phyloP scores from a whole-genome alignment of 2,329 filamentous ascomycete species.

The Albifimbria verrucaria region DNA sequence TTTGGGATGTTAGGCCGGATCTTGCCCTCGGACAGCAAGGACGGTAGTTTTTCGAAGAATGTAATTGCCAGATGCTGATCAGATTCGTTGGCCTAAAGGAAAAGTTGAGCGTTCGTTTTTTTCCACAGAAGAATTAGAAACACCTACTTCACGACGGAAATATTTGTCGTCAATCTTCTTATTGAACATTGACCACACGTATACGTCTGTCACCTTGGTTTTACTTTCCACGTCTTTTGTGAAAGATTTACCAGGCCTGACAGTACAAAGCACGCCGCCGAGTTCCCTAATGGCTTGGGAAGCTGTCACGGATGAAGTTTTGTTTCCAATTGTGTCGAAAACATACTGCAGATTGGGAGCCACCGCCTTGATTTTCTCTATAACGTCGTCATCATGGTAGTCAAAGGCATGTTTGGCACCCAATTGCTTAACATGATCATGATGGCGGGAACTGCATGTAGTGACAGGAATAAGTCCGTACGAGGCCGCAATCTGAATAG shows the following conservation, averaged over 20 bases:
- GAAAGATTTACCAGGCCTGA: slow-evolving; percentile 35
- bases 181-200: slow-evolving; percentile 40
- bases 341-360: slow-evolving; percentile 30
- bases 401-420: slow-evolving; percentile 35
- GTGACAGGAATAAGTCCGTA: slow-evolving; percentile 30
- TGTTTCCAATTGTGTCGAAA: slow-evolving; percentile 41
- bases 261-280: slow-evolving; percentile 34
- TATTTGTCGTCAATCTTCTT: slow-evolving; percentile 33
- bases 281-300: slow-evolving; percentile 24
- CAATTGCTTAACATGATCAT: slow-evolving; percentile 24
- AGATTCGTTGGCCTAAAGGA: slow-evolving; percentile 23
- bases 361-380: slow-evolving; percentile 27
- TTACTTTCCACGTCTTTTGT: slow-evolving; percentile 29
- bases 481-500: slow-evolving; percentile 25
- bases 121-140: neutral
- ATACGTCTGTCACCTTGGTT: slow-evolving; percentile 34
- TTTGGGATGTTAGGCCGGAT: slow-evolving; percentile 31
- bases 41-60: slow-evolving; percentile 32
- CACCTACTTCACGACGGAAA: slow-evolving; percentile 33
- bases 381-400: slow-evolving; percentile 33
- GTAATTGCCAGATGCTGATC: slow-evolving; percentile 33
- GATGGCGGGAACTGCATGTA: slow-evolving; percentile 30
- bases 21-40: slow-evolving; percentile 26
- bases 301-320: slow-evolving; percentile 26
- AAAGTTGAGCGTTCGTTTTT: neutral